Evolutionary conservation across 768 basidiomycete genomes (phyloP).

Genomic region (Pluteus cervinus): DNA sequence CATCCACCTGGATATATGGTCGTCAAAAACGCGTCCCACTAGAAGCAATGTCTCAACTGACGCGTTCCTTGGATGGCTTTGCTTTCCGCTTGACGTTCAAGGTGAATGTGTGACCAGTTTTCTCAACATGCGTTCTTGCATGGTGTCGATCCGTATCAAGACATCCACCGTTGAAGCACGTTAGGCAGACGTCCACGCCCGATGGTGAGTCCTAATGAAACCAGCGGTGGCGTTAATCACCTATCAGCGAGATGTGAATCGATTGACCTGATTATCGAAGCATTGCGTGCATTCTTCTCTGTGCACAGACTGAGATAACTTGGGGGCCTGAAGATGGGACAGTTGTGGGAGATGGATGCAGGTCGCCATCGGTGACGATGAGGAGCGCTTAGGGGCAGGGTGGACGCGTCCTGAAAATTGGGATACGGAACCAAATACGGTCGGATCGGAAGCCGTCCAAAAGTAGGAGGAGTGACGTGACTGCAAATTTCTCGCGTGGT

Average conservation of each 20-base stretch:
- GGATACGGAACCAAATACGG: too few species aligned
- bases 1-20: slow-evolving; percentile 35
- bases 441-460: too few species aligned
- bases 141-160: slow-evolving; percentile 58
- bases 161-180: slow-evolving; percentile 95
- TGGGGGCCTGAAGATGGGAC: slow-evolving; percentile 46
- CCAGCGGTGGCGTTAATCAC: slow-evolving; percentile 3
- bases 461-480: too few species aligned
- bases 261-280: slow-evolving; percentile 82
- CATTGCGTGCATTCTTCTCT: slow-evolving; percentile 97
- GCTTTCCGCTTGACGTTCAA: slow-evolving; percentile 74
- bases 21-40: neutral
- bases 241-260: neutral
- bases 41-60: slow-evolving; percentile 30
- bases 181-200: slow-evolving; percentile 86
- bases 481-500: too few species aligned
- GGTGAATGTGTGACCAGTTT: slow-evolving; percentile 69
- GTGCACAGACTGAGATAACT: slow-evolving; percentile 67
- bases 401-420: too few species aligned
- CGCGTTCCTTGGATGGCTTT: slow-evolving; percentile 60
- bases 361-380: too few species aligned
- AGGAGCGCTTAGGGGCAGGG: too few species aligned
- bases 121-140: slow-evolving; percentile 63
- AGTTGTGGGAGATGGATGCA: slow-evolving; percentile 54
- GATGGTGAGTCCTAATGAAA: slow-evolving; percentile 53